Evolutionary conservation across 2,329 filamentous ascomycete genomes (phyloP), one percentile per base, ranked within the genome.

Genomic region (Calycina marina): DNA sequence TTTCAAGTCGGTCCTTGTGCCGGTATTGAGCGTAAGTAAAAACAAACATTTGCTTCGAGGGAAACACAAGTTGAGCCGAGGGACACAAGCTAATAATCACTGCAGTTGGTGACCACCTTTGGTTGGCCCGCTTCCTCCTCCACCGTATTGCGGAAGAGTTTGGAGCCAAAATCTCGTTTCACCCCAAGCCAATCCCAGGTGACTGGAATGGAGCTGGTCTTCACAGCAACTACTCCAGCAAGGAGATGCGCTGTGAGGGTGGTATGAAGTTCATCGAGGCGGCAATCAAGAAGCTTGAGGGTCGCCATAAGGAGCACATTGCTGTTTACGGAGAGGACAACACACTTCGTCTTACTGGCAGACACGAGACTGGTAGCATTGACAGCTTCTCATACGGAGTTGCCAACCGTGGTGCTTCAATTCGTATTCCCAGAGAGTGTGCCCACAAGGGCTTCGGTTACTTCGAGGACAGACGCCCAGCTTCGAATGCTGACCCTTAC

Each of bases 191-290:
- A 45, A 86, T 96, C 45, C 74, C 77, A 37, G 88, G 88, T 53
- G 79, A 92, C 67, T 96, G 90, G 88, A 96, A 96, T 68, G 90
- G 88, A 53, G 84, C 84, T 39, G 84, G 84, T 60, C 77, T 93
- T 31, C 85, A 93, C 72, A 75, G 66, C 69, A 88, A 96, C 73
- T 90, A 94, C 58, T 93, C 83, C 28, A 88, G 82, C 51, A 72
- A 77, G 58, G 74, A 77, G 50, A 98, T 90, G 72, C 84, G 90
- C 52, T 68, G 66, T 34, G 84, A 93, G 45, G 86, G 86, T 50
- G 90, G 90, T 56, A 90, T 96, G 77, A 92, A 93, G 75, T 62
- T 72, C 60, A 98, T 98, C 45, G 86, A 96, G 60, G 71, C 71
- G 31, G 75, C 76, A 34, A 78, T 86, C 63, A 79, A 83, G 73